Evolutionary conservation across 179 eudicot genomes (phyloP).

Genomic region (Amaranthus tricolor): DNA sequence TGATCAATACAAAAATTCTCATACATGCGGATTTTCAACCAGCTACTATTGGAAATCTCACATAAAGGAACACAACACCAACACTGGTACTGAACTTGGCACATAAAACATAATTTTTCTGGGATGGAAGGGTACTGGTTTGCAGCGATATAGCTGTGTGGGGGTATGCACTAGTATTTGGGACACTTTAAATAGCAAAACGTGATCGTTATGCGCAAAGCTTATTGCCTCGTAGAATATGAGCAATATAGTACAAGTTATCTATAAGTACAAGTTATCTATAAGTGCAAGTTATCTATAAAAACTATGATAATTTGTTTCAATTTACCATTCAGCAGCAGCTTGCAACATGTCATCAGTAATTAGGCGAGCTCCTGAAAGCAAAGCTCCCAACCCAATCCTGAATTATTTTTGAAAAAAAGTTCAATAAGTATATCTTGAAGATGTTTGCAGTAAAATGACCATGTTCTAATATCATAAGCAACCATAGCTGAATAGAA

Average conservation of each 20-base stretch:
- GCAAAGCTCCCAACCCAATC: conserved; percentile 94
- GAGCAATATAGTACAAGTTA: no score
- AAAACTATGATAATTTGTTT: not conserved
- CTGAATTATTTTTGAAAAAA: conserved; percentile 39
- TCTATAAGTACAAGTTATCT: no score
- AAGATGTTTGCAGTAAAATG: conserved; percentile 1
- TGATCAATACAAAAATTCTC: not conserved
- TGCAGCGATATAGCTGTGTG: not conserved
- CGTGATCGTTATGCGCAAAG: not conserved
- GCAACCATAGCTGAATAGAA: conserved; percentile 10
- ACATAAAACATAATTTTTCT: not conserved
- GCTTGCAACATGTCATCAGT: conserved; percentile 96
- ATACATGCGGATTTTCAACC: not conserved
- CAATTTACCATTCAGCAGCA: conserved; percentile 79
- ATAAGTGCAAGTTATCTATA: no score
- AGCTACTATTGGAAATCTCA: not conserved
- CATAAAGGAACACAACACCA: not conserved
- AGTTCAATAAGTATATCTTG: conserved; percentile 2
- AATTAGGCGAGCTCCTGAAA: conserved; percentile 87
- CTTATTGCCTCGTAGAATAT: not conserved
- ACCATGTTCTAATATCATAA: not conserved
- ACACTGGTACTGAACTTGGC: not conserved
- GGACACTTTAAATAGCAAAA: not conserved
- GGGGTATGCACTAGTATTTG: not conserved
- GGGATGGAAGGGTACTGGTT: not conserved